A percentile compares a stretch with the other conserved stretches of the same genome.
phyloP scores from a whole-genome alignment of 2,329 filamentous ascomycete species.

The Phialocephala subalpina region DNA sequence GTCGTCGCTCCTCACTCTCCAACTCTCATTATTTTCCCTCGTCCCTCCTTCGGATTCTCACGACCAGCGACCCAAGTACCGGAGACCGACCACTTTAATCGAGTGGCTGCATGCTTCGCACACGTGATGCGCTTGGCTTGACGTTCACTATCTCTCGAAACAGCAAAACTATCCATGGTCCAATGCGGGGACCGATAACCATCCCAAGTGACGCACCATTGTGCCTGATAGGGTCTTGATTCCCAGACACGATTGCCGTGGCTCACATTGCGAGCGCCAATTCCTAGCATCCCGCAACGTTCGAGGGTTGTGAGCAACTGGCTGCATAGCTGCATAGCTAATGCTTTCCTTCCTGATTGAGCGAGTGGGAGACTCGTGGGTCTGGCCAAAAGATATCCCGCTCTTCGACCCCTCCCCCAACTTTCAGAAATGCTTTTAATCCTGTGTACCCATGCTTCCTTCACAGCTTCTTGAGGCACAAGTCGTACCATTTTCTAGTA shows the following conservation, averaged over 20 bases:
- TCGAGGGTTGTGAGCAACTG: not conserved
- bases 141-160: slow-evolving; percentile 9
- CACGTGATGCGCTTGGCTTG: slow-evolving; percentile 7
- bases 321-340: not conserved
- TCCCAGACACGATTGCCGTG: slow-evolving; percentile 21
- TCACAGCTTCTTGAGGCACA: not conserved
- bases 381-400: not conserved
- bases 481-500: slow-evolving; percentile 20
- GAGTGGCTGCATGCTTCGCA: not conserved
- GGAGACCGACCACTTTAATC: not conserved
- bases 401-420: slow-evolving; percentile 2
- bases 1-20: too few species aligned
- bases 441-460: slow-evolving; percentile 8
- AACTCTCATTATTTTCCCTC: not conserved
- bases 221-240: slow-evolving; percentile 32
- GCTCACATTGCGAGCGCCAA: slow-evolving; percentile 1
- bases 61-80: not conserved
- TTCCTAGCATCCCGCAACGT: not conserved
- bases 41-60: not conserved
- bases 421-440: slow-evolving; percentile 1
- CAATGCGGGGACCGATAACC: slow-evolving; percentile 26
- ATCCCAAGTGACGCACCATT: slow-evolving; percentile 10
- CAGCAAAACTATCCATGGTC: slow-evolving; percentile 28
- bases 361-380: not conserved
- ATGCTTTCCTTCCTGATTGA: slow-evolving; percentile 13